Evolutionary conservation across 2,329 filamentous ascomycete species (phyloP), one percentile per base, ranked within the genome.

Genomic region (Neofusicoccum parvum): DNA sequence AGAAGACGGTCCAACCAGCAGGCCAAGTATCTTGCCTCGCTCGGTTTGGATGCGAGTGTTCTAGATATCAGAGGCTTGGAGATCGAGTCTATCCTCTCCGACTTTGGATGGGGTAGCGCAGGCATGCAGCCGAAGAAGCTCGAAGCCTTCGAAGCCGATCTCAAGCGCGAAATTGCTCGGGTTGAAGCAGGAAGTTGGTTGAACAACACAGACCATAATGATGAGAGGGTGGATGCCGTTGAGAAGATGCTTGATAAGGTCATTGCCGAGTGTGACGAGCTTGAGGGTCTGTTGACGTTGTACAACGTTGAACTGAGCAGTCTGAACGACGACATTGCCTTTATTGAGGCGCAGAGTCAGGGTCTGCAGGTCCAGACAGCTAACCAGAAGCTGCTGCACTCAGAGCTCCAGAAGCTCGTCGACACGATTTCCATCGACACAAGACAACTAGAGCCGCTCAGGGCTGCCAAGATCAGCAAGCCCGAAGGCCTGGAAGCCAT

Each of bases 331-430:
- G 95, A 99, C 72, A 96, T 99, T 71, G 90, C 93, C 3, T 98
- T 96, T 75, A 98, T 99, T 69, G 95, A 99, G 80, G 93, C 95
- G 1, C 95, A 99, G 78, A 94, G 92, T 6, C 94, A 99, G 79
- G 95, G 95, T 82, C 82, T 99, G 53, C 95, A 99, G 73, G 94
- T 99, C 6, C 95, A 98, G 78, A 94, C 94, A 20, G 92, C 95
- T 46, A 99, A 99, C 72, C 95, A 99, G 76, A 97, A 97, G 76
- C 85, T 97, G 34, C 85, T 99, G 53, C 92, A 94, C 76, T 92
- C 90, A 68, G 95, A 99, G 77, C 85, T 99, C 1, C 89, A 96
- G 75, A 91, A 90, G 39, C 83, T 98, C n/a, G 85, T 99, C 27
- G 89, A 94, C 70, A 97, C 92, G 0, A 94, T 96, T 64, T 94